Base-by-base conservation (phyloP, 768 basidiomycete genomes). In the Leccinellum rugosiceps region DNA sequence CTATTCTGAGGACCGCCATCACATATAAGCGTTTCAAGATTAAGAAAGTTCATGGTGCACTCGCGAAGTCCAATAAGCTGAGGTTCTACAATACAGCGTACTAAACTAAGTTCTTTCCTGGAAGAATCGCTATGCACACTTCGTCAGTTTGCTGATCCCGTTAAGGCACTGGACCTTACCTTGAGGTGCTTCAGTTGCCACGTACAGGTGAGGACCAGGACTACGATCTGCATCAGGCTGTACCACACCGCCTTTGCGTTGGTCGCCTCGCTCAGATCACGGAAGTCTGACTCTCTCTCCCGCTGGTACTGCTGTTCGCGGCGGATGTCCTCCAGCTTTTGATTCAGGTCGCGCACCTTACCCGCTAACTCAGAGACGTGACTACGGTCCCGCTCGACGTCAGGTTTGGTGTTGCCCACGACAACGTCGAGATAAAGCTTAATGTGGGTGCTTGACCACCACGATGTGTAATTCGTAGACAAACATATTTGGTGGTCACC, bases 401-500 rank as follows among this genome's bases (percentile, higher is more conserved):
- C 93, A 19, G 90, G 77, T 67, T 89, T 93, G 26, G 92, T 87
- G 50, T 82, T 84, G 23, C 97, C 97, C 53, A 98, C 92, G 53
- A 92, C 86, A 55, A 99, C 83, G 68, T 98, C 97, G 64, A 99
- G 85, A 76, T 98, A 90, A 58, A 99, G 84, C 47, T 92, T 92
- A 60, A 99, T 91, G 72, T 98, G 95, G 2, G 92, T 85, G 66
- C 78, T 82, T 56, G 83, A 80, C 73, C 91, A 90, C 93, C 92
- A 96, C 15, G 90, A 84, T 3, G 92, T 87, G 74, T 93, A 89
- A 72, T 96, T 96, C 19, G 92, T 90, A 6, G 92, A 92, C 50
- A 98, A 83, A 71, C 97, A 99, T 68, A 99, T 97, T 53, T 91
- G 87, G 76, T 99, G 97, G 77, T 98, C 97, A 49, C 95, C 95